Base-by-base conservation (phyloP, 2,329 filamentous ascomycete genomes). In the Trichophaea hybrida region DNA sequence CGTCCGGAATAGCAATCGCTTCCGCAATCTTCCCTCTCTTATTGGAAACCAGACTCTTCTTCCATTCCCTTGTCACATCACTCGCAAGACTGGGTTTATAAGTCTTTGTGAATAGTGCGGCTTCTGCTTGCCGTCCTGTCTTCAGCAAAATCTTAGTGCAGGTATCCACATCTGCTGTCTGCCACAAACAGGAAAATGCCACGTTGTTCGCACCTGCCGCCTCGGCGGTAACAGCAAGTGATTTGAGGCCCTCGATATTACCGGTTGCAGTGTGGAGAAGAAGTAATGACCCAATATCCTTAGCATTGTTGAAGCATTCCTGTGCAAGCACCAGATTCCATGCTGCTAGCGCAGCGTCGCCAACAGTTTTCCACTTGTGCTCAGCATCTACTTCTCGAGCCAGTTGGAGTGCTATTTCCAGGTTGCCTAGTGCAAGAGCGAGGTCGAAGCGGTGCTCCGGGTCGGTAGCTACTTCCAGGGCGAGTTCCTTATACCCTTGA, bases 281-380 rank as follows among this genome's bases (percentile, higher is more conserved):
- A 1, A 98, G 79, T 6, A 97, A 75, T 1, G 88, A 94, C 44
- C 91, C 90, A 1, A 96, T 76, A 70, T 98, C 93, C 70, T 88
- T 93, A 50, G 90, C 89, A 60, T 93, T 83, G 15, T 82, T 82
- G 72, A 97, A 98, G 74, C 91, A 97, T 73, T 97, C 88, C 53
- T 93, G 85, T 0, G 93, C 93, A 1, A 97, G 80, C 4, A 80
- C 77, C 37, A 98, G 79, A 69, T 98, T 84, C 93, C 91, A 98
- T 1, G 77, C 84, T 7, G 82, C 75, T 44, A 98, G 79, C 1
- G 93, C 93, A 1, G 90, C 86, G 68, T 98, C 93, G 61, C 93
- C 93, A 4, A 98, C 88, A 2, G 83, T 90, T 79, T 97, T 97
- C 93, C 93, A 98, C 74, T 95, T 95, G 75, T 97, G 91, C 72